Evolutionary conservation across 2,329 filamentous ascomycete genomes (phyloP).

Genomic region (Colletotrichum coccodes): DNA sequence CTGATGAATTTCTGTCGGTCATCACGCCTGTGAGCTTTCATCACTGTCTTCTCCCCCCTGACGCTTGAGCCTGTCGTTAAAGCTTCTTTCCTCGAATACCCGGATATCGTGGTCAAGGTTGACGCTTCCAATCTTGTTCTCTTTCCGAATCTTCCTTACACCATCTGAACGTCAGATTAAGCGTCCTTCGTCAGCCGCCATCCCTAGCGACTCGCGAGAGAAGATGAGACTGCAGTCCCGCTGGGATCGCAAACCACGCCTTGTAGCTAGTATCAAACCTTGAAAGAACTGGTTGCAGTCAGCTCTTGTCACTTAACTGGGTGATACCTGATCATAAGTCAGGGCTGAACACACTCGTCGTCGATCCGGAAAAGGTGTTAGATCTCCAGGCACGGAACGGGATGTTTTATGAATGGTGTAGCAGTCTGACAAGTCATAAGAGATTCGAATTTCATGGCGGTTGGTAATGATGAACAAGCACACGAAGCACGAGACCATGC

Average conservation of each 20-base stretch:
- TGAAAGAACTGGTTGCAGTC: constrained; percentile 53
- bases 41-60: background rate
- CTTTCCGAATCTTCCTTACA: constrained; percentile 33
- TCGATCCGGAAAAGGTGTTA: constrained; percentile 51
- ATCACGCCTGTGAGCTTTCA: background rate
- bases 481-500: constrained; percentile 54
- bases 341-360: constrained; percentile 55
- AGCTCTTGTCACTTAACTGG: constrained; percentile 56
- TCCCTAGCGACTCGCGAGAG: constrained; percentile 37
- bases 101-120: constrained; percentile 19
- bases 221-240: constrained; percentile 36
- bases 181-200: constrained; percentile 40
- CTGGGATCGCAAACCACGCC: constrained; percentile 39
- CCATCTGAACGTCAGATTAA: constrained; percentile 39
- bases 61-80: constrained; percentile 8
- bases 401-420: constrained; percentile 55
- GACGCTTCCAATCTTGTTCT: constrained; percentile 29
- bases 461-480: constrained; percentile 50
- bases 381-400: constrained; percentile 58
- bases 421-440: constrained; percentile 54
- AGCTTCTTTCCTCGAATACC: constrained; percentile 17
- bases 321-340: constrained; percentile 54
- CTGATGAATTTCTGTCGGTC: background rate
- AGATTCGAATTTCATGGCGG: constrained; percentile 52
- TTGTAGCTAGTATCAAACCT: constrained; percentile 46